A percentile compares a stretch with the other conserved stretches of the same genome.
phyloP scores from a whole-genome alignment of 192 early-diverging fungal species.

The Coemansia sp. region DNA sequence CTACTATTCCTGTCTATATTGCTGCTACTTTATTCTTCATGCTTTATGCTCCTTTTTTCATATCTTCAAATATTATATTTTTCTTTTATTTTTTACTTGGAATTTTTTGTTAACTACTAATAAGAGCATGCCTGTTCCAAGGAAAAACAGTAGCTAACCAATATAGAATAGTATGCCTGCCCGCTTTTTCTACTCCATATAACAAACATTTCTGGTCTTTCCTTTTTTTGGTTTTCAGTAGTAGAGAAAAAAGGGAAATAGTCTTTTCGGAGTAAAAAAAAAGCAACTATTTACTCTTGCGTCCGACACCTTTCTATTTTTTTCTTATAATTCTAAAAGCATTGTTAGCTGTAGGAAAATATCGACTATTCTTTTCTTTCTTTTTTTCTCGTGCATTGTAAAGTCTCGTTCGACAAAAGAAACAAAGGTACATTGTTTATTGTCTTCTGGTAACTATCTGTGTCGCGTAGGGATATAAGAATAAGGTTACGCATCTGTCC shows the following conservation, averaged over 20 bases:
- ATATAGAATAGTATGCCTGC: not conserved
- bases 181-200: not conserved
- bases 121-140: not conserved
- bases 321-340: too few species aligned
- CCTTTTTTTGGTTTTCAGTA: not conserved
- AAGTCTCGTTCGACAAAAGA: not conserved
- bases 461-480: too few species aligned
- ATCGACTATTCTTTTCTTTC: not conserved
- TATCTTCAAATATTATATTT: not conserved
- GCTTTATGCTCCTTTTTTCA: not conserved
- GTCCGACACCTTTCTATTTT: too few species aligned
- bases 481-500: too few species aligned
- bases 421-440: not conserved
- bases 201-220: slow-evolving; percentile 7
- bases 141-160: not conserved
- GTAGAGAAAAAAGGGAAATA: not conserved
- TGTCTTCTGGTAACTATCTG: not conserved
- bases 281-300: too few species aligned
- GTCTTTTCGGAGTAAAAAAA: too few species aligned
- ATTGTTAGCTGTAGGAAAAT: not conserved
- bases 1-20: slow-evolving; percentile 6
- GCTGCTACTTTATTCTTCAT: slow-evolving; percentile 3
- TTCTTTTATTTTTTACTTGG: not conserved
- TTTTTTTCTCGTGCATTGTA: not conserved
- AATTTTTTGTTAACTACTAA: slow-evolving; percentile 9